phyloP scores from a whole-genome alignment of 2,329 filamentous ascomycete genomes.

The Metarhizium robertsii region DNA sequence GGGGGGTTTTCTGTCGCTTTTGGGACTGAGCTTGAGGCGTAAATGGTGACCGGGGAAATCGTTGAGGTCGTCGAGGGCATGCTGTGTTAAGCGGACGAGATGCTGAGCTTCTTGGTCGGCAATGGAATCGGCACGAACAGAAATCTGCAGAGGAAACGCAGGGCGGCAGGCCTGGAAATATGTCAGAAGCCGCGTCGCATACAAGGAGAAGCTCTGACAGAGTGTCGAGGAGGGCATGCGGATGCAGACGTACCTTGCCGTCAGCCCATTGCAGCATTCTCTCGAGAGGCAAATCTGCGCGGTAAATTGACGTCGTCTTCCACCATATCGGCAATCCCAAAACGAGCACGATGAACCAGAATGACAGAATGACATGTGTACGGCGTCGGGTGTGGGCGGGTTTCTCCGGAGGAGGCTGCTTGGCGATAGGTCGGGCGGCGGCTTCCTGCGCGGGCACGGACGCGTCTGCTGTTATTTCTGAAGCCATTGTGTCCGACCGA shows the following conservation, averaged over 20 bases:
- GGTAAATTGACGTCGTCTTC: constrained; percentile 86
- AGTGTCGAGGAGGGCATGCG: background rate
- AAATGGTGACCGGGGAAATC: constrained; percentile 80
- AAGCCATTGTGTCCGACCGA: constrained; percentile 5
- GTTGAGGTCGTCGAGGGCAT: constrained; percentile 76
- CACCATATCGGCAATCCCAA: constrained; percentile 93
- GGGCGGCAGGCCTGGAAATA: constrained; percentile 65
- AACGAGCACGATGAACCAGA: constrained; percentile 78
- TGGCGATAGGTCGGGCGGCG: constrained; percentile 7
- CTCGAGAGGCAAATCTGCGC: constrained; percentile 72
- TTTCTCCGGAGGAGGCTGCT: constrained; percentile 67
- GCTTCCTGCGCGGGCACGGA: constrained; percentile 9
- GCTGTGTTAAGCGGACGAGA: constrained; percentile 72
- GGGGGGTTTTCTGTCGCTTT: constrained; percentile 4
- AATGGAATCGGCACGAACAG: constrained; percentile 60
- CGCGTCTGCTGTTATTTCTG: constrained; percentile 12
- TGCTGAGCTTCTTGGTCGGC: constrained; percentile 59
- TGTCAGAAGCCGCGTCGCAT: background rate
- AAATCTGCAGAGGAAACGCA: constrained; percentile 78
- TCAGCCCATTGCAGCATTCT: constrained; percentile 87
- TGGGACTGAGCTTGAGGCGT: constrained; percentile 33
- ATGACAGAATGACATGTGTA: constrained; percentile 69
- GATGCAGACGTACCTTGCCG: constrained; percentile 54
- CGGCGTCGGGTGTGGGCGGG: constrained; percentile 59
- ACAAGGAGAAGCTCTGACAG: background rate